Evolutionary conservation across 148 eudicot species (phyloP).

Genomic region (Fallopia convolvulus): DNA sequence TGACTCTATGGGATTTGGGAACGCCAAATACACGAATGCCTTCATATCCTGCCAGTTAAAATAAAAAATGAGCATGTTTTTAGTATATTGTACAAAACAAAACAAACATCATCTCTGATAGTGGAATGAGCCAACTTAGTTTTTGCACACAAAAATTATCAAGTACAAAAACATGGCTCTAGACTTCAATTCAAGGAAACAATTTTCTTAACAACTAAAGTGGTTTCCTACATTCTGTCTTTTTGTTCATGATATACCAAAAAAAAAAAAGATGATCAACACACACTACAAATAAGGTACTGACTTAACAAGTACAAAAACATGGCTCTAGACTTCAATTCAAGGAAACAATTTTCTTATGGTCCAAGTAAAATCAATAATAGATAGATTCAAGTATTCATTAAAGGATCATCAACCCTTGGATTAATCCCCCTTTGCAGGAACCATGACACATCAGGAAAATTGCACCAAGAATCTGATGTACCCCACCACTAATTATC

Average conservation of each 20-base stretch:
- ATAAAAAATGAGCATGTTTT: not conserved
- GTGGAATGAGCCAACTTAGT: not conserved
- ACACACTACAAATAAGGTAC: not conserved
- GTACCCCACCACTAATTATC: not conserved
- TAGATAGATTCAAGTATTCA: not conserved
- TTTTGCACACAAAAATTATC: not conserved
- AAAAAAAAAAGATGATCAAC: not conserved
- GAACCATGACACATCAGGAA: not conserved
- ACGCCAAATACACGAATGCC: constrained; percentile 69
- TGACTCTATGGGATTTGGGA: constrained; percentile 50
- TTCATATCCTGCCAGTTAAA: constrained; percentile 63
- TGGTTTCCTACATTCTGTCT: not conserved
- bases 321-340: not conserved
- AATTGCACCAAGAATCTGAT: not conserved
- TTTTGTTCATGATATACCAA: not conserved
- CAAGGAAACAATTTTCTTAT: not conserved
- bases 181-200: no score
- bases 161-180: no score
- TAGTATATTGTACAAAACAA: not conserved
- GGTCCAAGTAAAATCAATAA: not conserved
- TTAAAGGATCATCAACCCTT: not conserved
- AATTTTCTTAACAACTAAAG: no score
- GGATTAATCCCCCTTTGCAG: not conserved
- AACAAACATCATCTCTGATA: not conserved
- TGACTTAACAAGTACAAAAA: not conserved